phyloP scores from a whole-genome alignment of 2,329 filamentous ascomycete species.

The Alternaria atra region DNA sequence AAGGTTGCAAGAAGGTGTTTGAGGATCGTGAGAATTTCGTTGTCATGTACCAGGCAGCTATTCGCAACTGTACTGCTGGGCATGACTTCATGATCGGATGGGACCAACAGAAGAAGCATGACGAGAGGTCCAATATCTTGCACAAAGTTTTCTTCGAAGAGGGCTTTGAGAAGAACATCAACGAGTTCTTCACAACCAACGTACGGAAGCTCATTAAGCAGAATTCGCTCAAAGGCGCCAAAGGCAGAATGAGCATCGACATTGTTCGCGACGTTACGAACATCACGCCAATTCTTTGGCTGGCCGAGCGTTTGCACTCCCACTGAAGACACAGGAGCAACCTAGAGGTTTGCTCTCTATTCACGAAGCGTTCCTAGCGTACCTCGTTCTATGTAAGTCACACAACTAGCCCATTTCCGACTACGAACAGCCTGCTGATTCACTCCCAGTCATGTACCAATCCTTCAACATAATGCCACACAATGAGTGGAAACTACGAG shows the following conservation, averaged over 20 bases:
- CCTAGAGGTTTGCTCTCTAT: conserved; percentile 64
- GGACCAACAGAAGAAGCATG: conserved; percentile 47
- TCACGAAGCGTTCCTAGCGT: conserved; percentile 60
- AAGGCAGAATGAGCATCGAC: conserved; percentile 58
- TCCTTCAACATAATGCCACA: conserved; percentile 62
- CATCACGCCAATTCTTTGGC: conserved; percentile 69
- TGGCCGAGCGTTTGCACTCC: conserved; percentile 70
- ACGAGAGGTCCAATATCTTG: conserved; percentile 52
- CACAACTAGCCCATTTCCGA: not conserved
- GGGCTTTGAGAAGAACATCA: conserved; percentile 71
- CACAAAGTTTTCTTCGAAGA: conserved; percentile 67
- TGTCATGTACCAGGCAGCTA: conserved; percentile 61
- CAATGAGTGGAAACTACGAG: conserved; percentile 60
- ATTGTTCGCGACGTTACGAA: conserved; percentile 74
- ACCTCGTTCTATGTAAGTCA: conserved; percentile 66
- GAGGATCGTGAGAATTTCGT: conserved; percentile 60
- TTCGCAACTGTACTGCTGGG: conserved; percentile 69
- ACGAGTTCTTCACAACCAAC: conserved; percentile 65
- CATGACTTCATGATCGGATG: conserved; percentile 65
- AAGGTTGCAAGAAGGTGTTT: conserved; percentile 61
- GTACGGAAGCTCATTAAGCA: conserved; percentile 57
- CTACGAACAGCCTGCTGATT: not conserved
- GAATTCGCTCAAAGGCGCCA: conserved; percentile 57
- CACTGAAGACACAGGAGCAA: conserved; percentile 69
- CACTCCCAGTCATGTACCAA: conserved; percentile 59